These are phyloP conservation scores for Apiotrichum akiyoshidainum DNA, from an alignment of 1,284 basidiomycete species.

Conservation along the genomic window DNA sequence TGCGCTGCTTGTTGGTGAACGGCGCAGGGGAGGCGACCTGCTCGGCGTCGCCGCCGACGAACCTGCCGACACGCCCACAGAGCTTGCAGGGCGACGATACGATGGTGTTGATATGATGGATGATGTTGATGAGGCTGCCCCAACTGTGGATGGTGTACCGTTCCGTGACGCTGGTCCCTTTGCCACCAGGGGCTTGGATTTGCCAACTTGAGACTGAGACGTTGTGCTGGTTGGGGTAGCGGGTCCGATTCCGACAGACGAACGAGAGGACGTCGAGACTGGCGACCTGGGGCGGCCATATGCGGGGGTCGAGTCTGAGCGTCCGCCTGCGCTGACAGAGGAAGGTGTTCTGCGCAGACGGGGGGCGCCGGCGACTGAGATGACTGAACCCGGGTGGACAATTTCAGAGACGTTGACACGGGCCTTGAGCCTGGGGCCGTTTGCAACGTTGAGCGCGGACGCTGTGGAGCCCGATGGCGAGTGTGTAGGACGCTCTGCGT, in stretches of 20 bases:
- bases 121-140: neutral
- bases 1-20: neutral
- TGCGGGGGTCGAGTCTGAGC: neutral
- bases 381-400: slow-evolving; percentile 1
- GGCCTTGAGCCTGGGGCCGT: slow-evolving; percentile 22
- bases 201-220: neutral
- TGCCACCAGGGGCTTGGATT: slow-evolving; percentile 5
- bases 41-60: neutral
- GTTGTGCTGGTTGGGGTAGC: neutral
- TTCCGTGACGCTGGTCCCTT: neutral
- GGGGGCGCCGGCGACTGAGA: neutral
- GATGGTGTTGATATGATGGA: neutral
- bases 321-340: neutral
- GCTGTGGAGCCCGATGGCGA: slow-evolving; percentile 12
- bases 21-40: neutral
- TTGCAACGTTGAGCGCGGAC: slow-evolving; percentile 22
- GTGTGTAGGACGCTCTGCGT: slow-evolving; percentile 2
- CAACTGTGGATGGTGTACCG: neutral
- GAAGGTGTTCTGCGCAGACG: slow-evolving; percentile 8
- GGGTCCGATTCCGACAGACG: slow-evolving; percentile 1
- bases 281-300: slow-evolving; percentile 7
- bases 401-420: slow-evolving; percentile 24
- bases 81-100: neutral
- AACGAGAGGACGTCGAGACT: slow-evolving; percentile 7
- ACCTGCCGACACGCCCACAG: neutral